Base-by-base conservation (phyloP, 2,329 filamentous ascomycete species). In the Aspergillus oerlinghausenensis region DNA sequence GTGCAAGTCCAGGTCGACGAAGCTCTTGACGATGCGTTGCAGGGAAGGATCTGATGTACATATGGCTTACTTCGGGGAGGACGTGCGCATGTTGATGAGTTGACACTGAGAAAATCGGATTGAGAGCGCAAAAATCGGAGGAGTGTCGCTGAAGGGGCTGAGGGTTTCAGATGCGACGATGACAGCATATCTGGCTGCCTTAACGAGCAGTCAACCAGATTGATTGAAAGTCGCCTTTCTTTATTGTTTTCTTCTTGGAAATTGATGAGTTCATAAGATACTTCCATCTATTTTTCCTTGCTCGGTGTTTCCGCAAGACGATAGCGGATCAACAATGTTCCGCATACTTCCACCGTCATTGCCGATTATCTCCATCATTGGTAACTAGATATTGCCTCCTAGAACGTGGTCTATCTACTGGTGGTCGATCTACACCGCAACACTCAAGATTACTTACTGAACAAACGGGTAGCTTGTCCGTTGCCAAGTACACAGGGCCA, bases 71-170 rank as follows among this genome's bases (percentile, higher is more conserved):
- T 61, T 52, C 53, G 59, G 54, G 55, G 49, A 43, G 55, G 50
- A 54, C 56, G 60, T 51, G 60, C 60, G 51, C 67, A 67, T 63
- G 63, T 50, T 56, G 68, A 64, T 45, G 64, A 51, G 49, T 75
- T 78, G 54, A 75, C 69, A 54, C 69, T 76, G 71, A 82, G 80
- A 65, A 84, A 82, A 60, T 88, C 82, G 62, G 88, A 85, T 72
- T 92, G 89, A 54, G 80, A 83, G 63, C 85, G 86, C 61, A 94
- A 80, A 71, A 90, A 93, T 63, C 85, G 86, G 60, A 94, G 79
- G 21, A 93, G 82, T 47, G 73, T 74, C 55, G 74, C 69, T 53
- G 83, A 85, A 50, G 83, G 83, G 62, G 73, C 76, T 52, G 68
- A 70, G 47, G 72, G 66, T 64, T 70, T 74, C 55, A 73, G 55